These are phyloP conservation scores for Mikania micrantha DNA, from an alignment of 129 eudicot species.

Conservation along the genomic window DNA sequence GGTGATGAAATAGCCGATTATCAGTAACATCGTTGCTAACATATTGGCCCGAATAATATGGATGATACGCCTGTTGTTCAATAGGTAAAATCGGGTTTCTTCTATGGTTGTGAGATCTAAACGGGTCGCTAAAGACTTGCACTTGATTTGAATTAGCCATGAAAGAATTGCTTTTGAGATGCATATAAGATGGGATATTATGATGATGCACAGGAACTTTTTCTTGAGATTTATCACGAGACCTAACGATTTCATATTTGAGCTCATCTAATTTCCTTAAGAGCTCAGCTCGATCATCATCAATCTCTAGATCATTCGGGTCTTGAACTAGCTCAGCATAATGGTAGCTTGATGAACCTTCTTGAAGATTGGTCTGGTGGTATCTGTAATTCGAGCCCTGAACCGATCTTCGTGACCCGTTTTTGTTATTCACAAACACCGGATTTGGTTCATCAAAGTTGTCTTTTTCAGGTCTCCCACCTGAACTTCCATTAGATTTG, in stretches of 20 bases:
- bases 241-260: constrained; percentile 62
- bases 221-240: constrained; percentile 54
- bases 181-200: constrained; percentile 32
- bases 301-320: constrained; percentile 32
- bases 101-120: constrained; percentile 46
- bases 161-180: constrained; percentile 31
- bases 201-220: constrained; percentile 35
- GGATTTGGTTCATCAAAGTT: constrained; percentile 32
- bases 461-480: constrained; percentile 25
- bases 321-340: constrained; percentile 30
- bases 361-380: constrained; percentile 36
- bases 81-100: constrained; percentile 36
- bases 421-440: neutral
- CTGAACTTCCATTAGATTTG: constrained; percentile 45
- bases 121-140: constrained; percentile 49
- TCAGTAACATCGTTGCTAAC: constrained; percentile 34
- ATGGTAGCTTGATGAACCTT: constrained; percentile 40
- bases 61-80: constrained; percentile 42
- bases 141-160: constrained; percentile 35
- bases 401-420: constrained; percentile 33
- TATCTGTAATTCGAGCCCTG: constrained; percentile 28
- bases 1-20: constrained; percentile 43
- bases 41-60: constrained; percentile 50
- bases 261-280: constrained; percentile 83
- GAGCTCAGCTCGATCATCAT: constrained; percentile 62